Base-by-base conservation (phyloP, 177 flowering plant species). In the Vitis hybrid region DNA sequence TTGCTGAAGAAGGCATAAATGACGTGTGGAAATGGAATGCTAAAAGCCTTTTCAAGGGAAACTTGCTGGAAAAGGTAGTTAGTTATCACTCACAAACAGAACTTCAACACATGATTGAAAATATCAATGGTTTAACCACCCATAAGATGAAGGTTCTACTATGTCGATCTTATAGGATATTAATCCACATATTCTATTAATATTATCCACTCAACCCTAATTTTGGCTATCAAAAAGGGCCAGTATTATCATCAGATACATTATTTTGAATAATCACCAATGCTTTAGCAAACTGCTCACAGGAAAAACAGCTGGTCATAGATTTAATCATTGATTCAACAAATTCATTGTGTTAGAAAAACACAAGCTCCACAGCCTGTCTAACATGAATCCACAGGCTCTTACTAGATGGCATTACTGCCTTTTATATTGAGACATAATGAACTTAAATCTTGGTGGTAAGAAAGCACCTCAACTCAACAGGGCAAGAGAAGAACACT, bases 401-500 rank as follows among this genome's bases (percentile, higher is more conserved):
- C 19, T 64, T 22, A 63, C 50, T 50, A 34, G 18, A 50, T 12
- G 51, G 10, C 16, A 16, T 22, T 50, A 22, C 31, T 5, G 29
- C 6, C 29, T 19, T 13, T 22, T 51, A 20, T 49, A 18, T 52
- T 22, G 6, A 45, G 20, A 63, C 48, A n/a, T 52, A 52, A 60
- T 8, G 10, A 49, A 50, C 45, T 26, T 0, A 34, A 22, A 65
- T 15, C 5, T 50, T 9, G 22, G 51, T 12, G 26, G n/a, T 18
- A 58, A 68, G 45, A 13, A 59, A 51, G 48, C 80, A 95, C 99
- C 99, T 85, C 56, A 63, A 69, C 61, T 87, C 90, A 51, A 88
- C 85, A 58, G 89, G 88, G 74, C 81, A 87, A 55, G 81, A 82
- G 71, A 95, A 88, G 76, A 80, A 83, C 5, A 91, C 67, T 63